These are phyloP conservation scores for Microbotryum lychnidis-dioicae DNA, from an alignment of 1,284 basidiomycete species.

Conservation along the genomic window DNA sequence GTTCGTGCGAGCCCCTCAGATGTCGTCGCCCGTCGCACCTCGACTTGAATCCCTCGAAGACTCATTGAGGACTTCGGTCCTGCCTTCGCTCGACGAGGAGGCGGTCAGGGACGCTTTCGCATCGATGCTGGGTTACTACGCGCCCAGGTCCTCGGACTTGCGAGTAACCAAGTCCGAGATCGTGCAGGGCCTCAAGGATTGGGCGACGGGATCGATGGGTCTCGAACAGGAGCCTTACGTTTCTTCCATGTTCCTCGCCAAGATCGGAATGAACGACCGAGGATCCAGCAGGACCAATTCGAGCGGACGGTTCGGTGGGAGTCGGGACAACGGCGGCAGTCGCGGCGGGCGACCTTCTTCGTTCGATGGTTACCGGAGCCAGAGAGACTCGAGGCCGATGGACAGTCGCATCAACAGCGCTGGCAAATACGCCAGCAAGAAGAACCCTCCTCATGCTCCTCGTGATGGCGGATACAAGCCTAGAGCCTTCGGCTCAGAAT, in stretches of 20 bases:
- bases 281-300: not conserved
- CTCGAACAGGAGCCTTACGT: conserved; percentile 50
- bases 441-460: too few relatives aligned
- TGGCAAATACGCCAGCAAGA: too few relatives aligned
- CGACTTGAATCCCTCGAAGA: conserved; percentile 41
- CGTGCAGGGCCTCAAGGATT: conserved; percentile 56
- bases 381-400: too few relatives aligned
- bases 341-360: too few relatives aligned
- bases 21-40: conserved; percentile 26
- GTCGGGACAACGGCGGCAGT: not conserved
- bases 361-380: too few relatives aligned
- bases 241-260: conserved; percentile 47
- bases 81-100: conserved; percentile 49
- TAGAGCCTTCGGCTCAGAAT: too few relatives aligned
- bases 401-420: too few relatives aligned
- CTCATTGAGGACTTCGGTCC: conserved; percentile 39
- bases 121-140: conserved; percentile 70
- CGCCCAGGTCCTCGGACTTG: conserved; percentile 50
- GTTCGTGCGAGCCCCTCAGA: not conserved
- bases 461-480: too few relatives aligned
- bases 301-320: not conserved
- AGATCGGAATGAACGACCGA: conserved; percentile 38
- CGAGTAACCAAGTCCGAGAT: conserved; percentile 48
- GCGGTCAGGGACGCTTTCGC: conserved; percentile 59
- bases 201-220: conserved; percentile 54